Evolutionary conservation across 1,284 basidiomycete genomes (phyloP), one percentile per base, ranked within the genome.

Genomic region (Moesziomyces parantarcticus): DNA sequence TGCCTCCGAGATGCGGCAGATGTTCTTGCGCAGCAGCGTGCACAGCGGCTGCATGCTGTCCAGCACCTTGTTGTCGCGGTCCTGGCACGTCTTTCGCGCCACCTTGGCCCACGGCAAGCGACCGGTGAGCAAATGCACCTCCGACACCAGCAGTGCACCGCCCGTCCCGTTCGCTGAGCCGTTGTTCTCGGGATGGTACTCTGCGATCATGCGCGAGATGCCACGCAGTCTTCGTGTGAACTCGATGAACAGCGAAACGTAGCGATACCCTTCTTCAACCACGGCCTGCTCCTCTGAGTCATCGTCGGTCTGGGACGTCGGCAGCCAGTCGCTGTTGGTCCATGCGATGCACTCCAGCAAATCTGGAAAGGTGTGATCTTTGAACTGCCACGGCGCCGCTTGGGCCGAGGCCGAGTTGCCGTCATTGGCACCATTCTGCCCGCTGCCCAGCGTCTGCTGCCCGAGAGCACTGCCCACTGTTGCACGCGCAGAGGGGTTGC

Each of bases 91-190:
- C 36, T 46, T 54, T 13, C 40, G 53, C n/a, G 40, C n/a, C 7
- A 63, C 60, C 14, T 41, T 49, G 2, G 66, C 43, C 66, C 60
- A 69, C n/a, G 66, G 66, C 4, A 69, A 41, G 14, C 66, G 59
- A 1, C 66, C 66, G 10, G 66, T 69, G 9, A 69, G 52, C 9
- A 69, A 40, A 39, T 69, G 52, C 13, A 63, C 60, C 26, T 63
- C 66, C 4, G 59, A 63, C 8, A 69, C 60, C 8, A 69, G 48
- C 18, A 14, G 42, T 1, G 39, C 23, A 3, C 55, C 54, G n/a
- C 43, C 48, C 16, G 23, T n/a, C 16, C 16, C 36, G 6, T 39
- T 39, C 16, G 36, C 16, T 6, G 36, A 39, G 34, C 44, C 59
- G 1, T 25, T 36, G 8, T 46, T 23, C 6, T 32, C 29, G 11